Base-by-base conservation (phyloP, 2,329 filamentous ascomycete genomes). In the Trichoderma sp. region DNA sequence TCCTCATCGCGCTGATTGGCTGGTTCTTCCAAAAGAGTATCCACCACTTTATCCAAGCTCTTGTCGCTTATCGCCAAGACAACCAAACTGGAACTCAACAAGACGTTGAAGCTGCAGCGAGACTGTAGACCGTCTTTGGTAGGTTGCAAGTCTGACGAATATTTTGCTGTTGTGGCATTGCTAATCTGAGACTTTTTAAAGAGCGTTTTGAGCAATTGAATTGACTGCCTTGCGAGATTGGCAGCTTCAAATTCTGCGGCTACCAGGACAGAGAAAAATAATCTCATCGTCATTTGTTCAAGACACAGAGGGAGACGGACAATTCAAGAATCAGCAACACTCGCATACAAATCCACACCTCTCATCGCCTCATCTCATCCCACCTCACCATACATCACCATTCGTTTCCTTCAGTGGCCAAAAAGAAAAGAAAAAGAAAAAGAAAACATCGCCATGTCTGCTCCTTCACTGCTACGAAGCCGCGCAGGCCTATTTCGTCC, bases 1-100 rank as follows among this genome's bases (percentile, higher is more conserved):
- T 71, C 7, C 63, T 79, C 34, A 67, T 78, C 50, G 74, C 68
- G 19, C 29, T 74, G 19, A 34, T 81, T 32, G 70, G 68, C 54
- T 80, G 73, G 72, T 74, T 74, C 50, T 70, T 75, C 68, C 76
- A 76, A 34, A 70, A 67, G 45, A 68, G 73, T 45, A 69, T 81
- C 57, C 70, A 73, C 50, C 68, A 64, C 27, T 80, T 79, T 68
- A 74, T 76, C 29, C 64, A 72, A 13, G 73, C 72, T 15, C 71
- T 78, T 37, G 69, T 74, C 60, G 57, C 29, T 3, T 56, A 61
- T 61, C 63, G 48, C 57, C 63, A 52, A n/a, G 39, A 25, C 60
- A 53, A 65, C 19, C 35, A 64, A 67, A 8, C 25, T n/a, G 58
- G 27, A 60, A 52, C 25, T 53, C 34, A 50, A 4, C n/a, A 32